A percentile compares a stretch with the other conserved stretches of the same genome.
Evolutionary conservation across 345 rosid species (phyloP).

Genomic region (Melaleuca quinquenervia): DNA sequence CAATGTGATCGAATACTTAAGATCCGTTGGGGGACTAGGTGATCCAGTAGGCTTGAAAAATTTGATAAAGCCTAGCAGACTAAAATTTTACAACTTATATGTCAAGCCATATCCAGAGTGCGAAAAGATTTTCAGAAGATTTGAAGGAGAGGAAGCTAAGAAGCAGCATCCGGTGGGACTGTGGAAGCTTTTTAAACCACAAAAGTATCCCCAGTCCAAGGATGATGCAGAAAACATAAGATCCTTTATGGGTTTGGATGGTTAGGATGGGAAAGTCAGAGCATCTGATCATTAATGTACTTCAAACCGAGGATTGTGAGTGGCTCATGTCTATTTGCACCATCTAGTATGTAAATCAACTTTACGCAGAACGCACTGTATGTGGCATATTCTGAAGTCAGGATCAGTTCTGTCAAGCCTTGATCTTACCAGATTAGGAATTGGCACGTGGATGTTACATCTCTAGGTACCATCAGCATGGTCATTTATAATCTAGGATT

Average conservation of each 20-base stretch:
- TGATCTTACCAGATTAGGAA: not conserved
- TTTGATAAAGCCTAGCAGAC: slow-evolving; percentile 61
- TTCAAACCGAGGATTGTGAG: not conserved
- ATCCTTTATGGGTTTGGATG: slow-evolving; percentile 42
- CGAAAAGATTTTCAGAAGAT: slow-evolving; percentile 54
- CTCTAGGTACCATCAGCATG: not conserved
- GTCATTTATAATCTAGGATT: not conserved
- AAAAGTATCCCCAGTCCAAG: slow-evolving; percentile 23
- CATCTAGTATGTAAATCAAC: not conserved
- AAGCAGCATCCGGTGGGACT: slow-evolving; percentile 43
- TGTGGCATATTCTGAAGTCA: not conserved
- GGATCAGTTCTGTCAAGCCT: not conserved
- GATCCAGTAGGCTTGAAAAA: slow-evolving; percentile 53
- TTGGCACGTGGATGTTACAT: not conserved
- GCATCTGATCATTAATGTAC: not conserved
- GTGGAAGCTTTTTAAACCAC: slow-evolving; percentile 64
- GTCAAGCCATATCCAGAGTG: slow-evolving; percentile 92
- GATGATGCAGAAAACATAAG: slow-evolving; percentile 53
- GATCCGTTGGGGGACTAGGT: slow-evolving; percentile 52
- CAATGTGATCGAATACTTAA: slow-evolving; percentile 57
- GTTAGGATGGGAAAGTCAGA: slow-evolving; percentile 7
- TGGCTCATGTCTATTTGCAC: not conserved
- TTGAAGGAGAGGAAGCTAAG: slow-evolving; percentile 21
- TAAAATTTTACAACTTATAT: slow-evolving; percentile 60
- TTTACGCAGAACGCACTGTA: not conserved